Percentiles rank a stretch among this genome's conserved stretches.
Evolutionary conservation across 495 filamentous ascomycete species (phyloP).

Genomic region (Schizothecium vesticola): DNA sequence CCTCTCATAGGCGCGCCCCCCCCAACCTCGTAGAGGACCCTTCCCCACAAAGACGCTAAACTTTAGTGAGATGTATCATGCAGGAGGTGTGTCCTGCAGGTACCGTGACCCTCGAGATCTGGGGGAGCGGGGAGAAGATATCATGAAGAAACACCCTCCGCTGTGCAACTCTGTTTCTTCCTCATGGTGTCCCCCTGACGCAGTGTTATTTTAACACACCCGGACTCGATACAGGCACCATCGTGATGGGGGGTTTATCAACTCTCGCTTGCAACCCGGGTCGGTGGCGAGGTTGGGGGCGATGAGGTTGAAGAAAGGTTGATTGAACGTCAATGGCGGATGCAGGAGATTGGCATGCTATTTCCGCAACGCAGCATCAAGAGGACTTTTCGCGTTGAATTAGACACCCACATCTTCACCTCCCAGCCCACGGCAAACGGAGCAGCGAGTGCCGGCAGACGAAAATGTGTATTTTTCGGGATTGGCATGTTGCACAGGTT

Average conservation of each 20-base stretch:
- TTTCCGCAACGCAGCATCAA: neutral
- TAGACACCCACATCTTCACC: neutral
- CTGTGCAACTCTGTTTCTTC: neutral
- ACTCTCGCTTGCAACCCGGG: neutral
- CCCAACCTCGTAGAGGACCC: neutral
- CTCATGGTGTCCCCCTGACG: neutral
- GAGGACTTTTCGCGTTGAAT: neutral
- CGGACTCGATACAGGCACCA: neutral
- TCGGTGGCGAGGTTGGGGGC: neutral
- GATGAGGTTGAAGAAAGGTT: neutral
- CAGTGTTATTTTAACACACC: neutral
- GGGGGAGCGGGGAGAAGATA: neutral
- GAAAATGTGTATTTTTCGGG: neutral
- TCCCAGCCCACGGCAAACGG: neutral
- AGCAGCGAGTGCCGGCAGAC: neutral
- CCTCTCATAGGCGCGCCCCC: neutral
- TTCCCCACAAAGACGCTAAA: slow-evolving; percentile 6
- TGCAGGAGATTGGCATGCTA: neutral
- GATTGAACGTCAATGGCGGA: neutral
- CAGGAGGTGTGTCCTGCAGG: slow-evolving; percentile 25
- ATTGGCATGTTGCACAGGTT: neutral
- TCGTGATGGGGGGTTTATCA: neutral
- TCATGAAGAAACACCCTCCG: neutral
- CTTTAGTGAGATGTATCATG: slow-evolving; percentile 22
- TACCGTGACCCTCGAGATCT: slow-evolving; percentile 3